Evolutionary conservation across 352 stramenopile genomes (phyloP).

Genomic region (Globisporangium perplexum): DNA sequence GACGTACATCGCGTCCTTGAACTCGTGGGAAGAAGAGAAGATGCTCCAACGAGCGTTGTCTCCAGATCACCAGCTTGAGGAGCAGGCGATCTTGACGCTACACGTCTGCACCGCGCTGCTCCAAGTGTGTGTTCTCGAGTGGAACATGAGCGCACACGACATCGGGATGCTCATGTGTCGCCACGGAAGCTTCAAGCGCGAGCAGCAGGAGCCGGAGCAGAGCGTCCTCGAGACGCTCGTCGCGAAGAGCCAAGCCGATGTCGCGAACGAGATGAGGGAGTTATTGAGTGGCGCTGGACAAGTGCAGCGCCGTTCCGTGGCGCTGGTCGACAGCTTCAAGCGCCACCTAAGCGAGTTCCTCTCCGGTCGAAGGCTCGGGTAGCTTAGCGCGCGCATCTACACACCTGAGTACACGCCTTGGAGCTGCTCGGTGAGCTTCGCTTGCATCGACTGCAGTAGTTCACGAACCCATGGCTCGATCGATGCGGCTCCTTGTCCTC

Average conservation of each 20-base stretch:
- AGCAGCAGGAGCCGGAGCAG: constrained; percentile 21
- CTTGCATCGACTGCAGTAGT: constrained; percentile 68
- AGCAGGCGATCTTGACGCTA: constrained; percentile 39
- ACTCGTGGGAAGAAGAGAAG: constrained; percentile 27
- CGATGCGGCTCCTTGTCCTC: not conserved
- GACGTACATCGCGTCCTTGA: constrained; percentile 33
- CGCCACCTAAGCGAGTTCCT: constrained; percentile 2
- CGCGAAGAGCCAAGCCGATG: constrained; percentile 8
- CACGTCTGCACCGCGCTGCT: constrained; percentile 43
- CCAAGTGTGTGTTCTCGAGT: constrained; percentile 40
- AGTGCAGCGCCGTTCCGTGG: not conserved
- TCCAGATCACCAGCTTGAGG: constrained; percentile 20
- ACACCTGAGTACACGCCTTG: constrained; percentile 18
- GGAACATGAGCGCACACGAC: constrained; percentile 36
- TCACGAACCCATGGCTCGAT: constrained; percentile 58
- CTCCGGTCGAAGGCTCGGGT: not conserved
- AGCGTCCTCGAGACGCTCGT: constrained; percentile 39
- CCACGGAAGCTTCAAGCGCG: constrained; percentile 13
- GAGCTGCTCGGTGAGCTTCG: constrained; percentile 57
- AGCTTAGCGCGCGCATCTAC: not conserved
- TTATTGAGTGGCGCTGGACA: not conserved
- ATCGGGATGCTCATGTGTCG: constrained; percentile 59
- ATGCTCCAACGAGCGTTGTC: constrained; percentile 23
- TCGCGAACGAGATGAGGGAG: not conserved
- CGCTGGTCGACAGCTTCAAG: constrained; percentile 5